Base-by-base conservation (phyloP, 306 rosid genomes). In the Cucurbita pepo region DNA sequence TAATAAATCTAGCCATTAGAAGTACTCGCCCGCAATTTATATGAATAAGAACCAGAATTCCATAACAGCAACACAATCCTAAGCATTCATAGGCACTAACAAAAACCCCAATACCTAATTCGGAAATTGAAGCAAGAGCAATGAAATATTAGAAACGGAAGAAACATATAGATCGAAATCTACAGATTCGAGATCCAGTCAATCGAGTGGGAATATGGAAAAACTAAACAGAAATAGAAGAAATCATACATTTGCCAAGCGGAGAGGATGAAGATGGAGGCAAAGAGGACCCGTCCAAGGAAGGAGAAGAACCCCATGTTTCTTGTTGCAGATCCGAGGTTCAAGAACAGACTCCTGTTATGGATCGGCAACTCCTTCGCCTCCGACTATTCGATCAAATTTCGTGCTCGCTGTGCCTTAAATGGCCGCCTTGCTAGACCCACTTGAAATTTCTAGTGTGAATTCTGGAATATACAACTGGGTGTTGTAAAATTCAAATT, bases 201-300 rank as follows among this genome's bases (percentile, higher is more conserved):
- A 88, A 88, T 83, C 82, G 7, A 43, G 47, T 43, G 11, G 53
- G 30, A 43, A 43, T 9, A 43, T 9, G 25, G 21, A 5, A 78
- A 7, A 1, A n/a, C 30, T 43, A 21, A 37, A 2, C 56, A 19
- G 61, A 47, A 30, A 76, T 45, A 38, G 63, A 12, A 73, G 52
- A 25, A 69, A n/a, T 57, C 80, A 78, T 43, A 90, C 97, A 87
- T 83, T 83, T 90, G 96, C 88, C 91, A 87, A 3, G 98, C 98
- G 22, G 96, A 90, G 82, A 90, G 90, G 82, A 92, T 88, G 89
- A 92, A 92, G 85, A 92, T 73, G 58, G 96, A 85, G 56, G 98
- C 96, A 77, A 92, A 92, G 74, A 92, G 91, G 63, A 92, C 85
- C 10, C 98, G 92, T 52, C 98, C 98, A 74, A 90, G 81, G 76